Base-by-base conservation (phyloP, 352 stramenopile genomes). In the Phytophthora capsici region DNA sequence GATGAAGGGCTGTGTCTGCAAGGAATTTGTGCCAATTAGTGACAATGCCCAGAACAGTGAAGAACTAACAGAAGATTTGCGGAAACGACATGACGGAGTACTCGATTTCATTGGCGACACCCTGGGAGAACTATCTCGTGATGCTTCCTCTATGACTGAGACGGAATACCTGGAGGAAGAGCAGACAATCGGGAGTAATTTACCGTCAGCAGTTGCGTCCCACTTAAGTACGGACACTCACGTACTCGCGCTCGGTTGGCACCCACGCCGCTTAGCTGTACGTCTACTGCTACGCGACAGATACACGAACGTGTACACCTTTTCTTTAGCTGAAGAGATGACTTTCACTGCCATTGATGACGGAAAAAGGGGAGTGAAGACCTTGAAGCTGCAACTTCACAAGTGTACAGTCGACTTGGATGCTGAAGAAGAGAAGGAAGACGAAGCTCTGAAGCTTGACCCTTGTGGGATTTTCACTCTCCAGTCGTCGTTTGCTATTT, bases 1-100 rank as follows among this genome's bases (percentile, higher is more conserved):
- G 25, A 82, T 83, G 52, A 91, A 90, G 57, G 83, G 82, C 6
- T 91, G 83, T 45, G 69, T 77, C 8, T 63, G 63, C 26, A 80
- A 80, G 50, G 59, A 72, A 45, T 17, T 72, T 6, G 17, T 61
- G 2, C 9, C 23, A 17, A 28, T 9, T 2, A n/a, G 30, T 56
- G 16, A 51, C 23, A 3, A 2, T 14, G 37, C 12, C 36, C 14
- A 40, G 10, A 23, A 26, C 20, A 25, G 28, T 30, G 37, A 46
- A 34, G 44, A 54, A 4, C 45, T 50, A 9, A 32, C 30, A 10
- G 38, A 66, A 5, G 22, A 45, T 0, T 16, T 62, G 28, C 14
- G 17, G 25, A 63, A 62, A 51, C 48, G 30, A 26, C 48, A 51
- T 47, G 63, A 68, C 17, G 55, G 44, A 16, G 58, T 69, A 7